Base-by-base conservation (phyloP, 192 early-diverging fungal species). In the Rhizoclosmatium sp. region DNA sequence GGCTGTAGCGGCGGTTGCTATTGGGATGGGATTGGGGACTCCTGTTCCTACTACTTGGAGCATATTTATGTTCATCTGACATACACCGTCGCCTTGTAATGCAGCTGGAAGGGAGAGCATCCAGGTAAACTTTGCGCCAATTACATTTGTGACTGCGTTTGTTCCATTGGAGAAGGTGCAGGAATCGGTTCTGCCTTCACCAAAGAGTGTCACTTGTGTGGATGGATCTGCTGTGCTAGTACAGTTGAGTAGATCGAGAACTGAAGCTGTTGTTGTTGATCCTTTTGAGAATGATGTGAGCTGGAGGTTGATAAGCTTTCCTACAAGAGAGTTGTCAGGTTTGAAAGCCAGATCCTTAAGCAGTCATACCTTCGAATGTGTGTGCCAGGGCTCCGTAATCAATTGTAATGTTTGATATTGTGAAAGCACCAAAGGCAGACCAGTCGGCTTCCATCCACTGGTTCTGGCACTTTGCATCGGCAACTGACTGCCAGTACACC, bases 21-120 rank as follows among this genome's bases (percentile, higher is more conserved):
- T 31, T 31, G 31, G 31, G 31, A 31, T 31, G 31, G 31, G 31
- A 31, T 31, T 31, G 31, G 31, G 31, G 31, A 31, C 31, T 31
- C 31, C 31, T 0, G 31, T 31, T 31, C 31, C 31, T 31, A 31
- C 31, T 0, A 31, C 31, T 31, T 31, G 31, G 31, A 31, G 31
- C 31, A 31, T 31, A 9, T 65, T 65, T 4, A 65, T 23, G 31
- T 65, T 65, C 62, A 65, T 65, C 31, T 65, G 62, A 65, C 62
- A 65, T 41, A 65, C 62, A 40, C 19, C 62, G 2, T 41, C 62
- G 31, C 31, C 31, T 65, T 16, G 62, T 23, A 65, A 65, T 23
- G 5, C 51, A 12, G 14, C 12, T 41, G 62, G 62, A 2, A 41
- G 19, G 4, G 10, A 21, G 3, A 65, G 3, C 1, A 10, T 65